Percentiles rank a stretch among this genome's conserved stretches.
Evolutionary conservation across 805 yeast species (phyloP).

Genomic region (Blastobotrys terrestris): DNA sequence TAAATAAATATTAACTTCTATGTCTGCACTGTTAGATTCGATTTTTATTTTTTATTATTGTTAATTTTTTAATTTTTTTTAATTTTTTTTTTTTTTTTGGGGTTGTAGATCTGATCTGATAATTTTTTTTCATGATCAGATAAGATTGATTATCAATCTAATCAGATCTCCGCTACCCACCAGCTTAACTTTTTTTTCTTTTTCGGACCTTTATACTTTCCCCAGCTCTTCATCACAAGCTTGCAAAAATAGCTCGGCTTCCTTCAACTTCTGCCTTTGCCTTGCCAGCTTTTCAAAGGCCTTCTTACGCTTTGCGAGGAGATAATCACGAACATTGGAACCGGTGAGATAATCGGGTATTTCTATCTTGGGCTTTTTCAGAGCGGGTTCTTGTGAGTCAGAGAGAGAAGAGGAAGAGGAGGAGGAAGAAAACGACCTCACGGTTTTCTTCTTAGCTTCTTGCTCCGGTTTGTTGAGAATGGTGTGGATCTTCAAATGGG

Average conservation of each 20-base stretch:
- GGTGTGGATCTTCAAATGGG: background rate
- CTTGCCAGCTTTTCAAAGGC: conserved; percentile 29
- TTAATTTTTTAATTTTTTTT: no score
- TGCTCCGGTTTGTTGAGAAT: background rate
- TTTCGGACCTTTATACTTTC: conserved; percentile 5
- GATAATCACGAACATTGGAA: conserved; percentile 27
- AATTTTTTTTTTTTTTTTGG: no score
- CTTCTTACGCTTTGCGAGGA: conserved; percentile 29
- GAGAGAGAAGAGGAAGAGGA: background rate
- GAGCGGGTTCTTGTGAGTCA: conserved; percentile 10
- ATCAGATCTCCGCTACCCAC: no score
- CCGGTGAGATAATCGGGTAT: conserved; percentile 24
- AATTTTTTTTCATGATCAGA: conserved; percentile 3
- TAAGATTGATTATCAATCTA: background rate
- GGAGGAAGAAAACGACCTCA: background rate
- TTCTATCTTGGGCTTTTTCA: conserved; percentile 4
- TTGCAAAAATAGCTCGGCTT: conserved; percentile 24
- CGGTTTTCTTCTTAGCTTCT: background rate
- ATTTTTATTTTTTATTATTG: no score
- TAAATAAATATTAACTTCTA: no score
- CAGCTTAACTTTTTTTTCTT: background rate
- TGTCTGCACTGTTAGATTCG: no score
- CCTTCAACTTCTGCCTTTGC: conserved; percentile 22
- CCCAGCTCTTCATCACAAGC: conserved; percentile 27
- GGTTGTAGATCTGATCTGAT: conserved; percentile 3